Evolutionary conservation across 352 stramenopile species (phyloP), one percentile per base, ranked within the genome.

Genomic region (Phytophthora tentaculata): DNA sequence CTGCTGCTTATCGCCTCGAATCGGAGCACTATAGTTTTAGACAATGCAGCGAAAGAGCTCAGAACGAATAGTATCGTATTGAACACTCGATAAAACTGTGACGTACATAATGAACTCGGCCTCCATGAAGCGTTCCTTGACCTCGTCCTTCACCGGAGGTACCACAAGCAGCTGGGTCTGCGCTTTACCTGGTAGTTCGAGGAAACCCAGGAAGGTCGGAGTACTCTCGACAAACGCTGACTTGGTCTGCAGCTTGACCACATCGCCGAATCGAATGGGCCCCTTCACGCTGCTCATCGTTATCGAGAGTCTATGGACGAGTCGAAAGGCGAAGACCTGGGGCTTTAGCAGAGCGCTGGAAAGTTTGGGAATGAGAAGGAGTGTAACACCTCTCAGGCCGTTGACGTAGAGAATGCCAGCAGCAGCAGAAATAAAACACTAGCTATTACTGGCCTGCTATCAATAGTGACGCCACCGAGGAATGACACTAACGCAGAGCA

Each of bases 71-170:
- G 5, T 3, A 24, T 13, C 9, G 12, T 32, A 24, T 41, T 32
- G 5, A 32, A 32, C n/a, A n/a, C n/a, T n/a, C n/a, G n/a, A n/a
- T 20, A 35, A 29, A 20, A 56, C n/a, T 9, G 13, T 19, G 49
- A 86, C 79, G 48, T 73, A 90, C 79, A 92, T 68, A 29, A 91
- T 87, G 62, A 92, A 92, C 67, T 91, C 79, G 50, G 81, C 83
- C 22, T 92, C 58, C 14, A 71, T 16, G 48, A 85, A 86, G 16
- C 69, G 75, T 22, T 74, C 68, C 24, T 72, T 73, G 47, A 69
- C 53, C 4, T 83, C 68, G 16, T 79, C 73, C 55, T 88, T 84
- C 9, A 81, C 67, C 0, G 84, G 79, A 9, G 80, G 69, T 50
- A 92, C 73, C 9, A 89, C 78, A 26, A 92, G 73, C 17, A 92